Evolutionary conservation across 352 stramenopile genomes (phyloP), one percentile per base, ranked within the genome.

Genomic region (Phytophthora sansomeana): DNA sequence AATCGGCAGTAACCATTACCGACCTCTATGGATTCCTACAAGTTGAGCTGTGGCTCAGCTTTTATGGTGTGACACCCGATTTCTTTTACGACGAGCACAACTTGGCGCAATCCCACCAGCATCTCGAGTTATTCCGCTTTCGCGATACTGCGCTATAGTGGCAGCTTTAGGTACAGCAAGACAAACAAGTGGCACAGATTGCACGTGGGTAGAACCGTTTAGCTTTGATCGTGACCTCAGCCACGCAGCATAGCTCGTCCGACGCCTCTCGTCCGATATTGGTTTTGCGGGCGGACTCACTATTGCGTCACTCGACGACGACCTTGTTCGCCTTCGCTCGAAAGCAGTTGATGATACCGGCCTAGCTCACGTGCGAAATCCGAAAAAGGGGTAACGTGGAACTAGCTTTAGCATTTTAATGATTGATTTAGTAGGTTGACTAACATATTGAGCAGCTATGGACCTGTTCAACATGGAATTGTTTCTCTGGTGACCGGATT

Each of bases 391-490:
- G n/a, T 21, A 46, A 24, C 39, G 5, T n/a, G 11, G 33, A 10
- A 39, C 6, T 39, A n/a, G 33, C 6, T 39, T n/a, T 39, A 16
- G 3, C 33, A n/a, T 39, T 4, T 16, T 39, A 7, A 39, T 39
- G 33, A 16, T 14, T n/a, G n/a, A n/a, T n/a, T n/a, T n/a, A n/a
- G n/a, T n/a, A n/a, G n/a, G n/a, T n/a, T n/a, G n/a, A n/a, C n/a
- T 5, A 39, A 39, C 33, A 13, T 39, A 13, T 11, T 14, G 11
- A 39, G 33, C n/a, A 14, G 33, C 8, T 39, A n/a, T 42, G 39
- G 52, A 42, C 39, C 38, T 32, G 29, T 60, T 14, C 29, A 60
- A 32, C 52, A 60, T 49, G 52, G 38, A 14, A 41, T 60, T 3
- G 52, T 52, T 8, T 50, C 52, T 5, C 38, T 60, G 16, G 41